Base-by-base conservation (phyloP, 2,329 filamentous ascomycete species). In the Colletotrichum paranaense region DNA sequence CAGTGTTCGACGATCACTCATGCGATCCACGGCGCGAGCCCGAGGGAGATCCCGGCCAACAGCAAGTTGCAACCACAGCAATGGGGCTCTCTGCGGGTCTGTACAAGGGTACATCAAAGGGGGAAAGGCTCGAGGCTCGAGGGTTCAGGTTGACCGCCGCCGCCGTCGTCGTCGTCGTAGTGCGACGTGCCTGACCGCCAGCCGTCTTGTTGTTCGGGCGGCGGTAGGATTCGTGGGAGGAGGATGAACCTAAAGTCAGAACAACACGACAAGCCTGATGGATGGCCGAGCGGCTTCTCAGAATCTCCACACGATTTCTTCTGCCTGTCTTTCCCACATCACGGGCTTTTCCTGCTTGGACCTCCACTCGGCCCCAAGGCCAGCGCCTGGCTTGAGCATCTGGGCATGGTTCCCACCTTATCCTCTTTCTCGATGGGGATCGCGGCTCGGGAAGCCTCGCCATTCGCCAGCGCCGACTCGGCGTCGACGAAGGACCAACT, bases 71-170 rank as follows among this genome's bases (percentile, higher is more conserved):
- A 38, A 72, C 57, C 22, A 57, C 14, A 53, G 42, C 49, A 58
- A 58, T 24, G 32, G 59, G 32, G 26, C 38, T 55, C 14, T 14
- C 28, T 64, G 53, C 59, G 46, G 59, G 58, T 52, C 58, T 28
- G 30, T 69, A 55, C 55, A 26, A 42, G 59, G 56, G 57, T 24
- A 69, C 19, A 26, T 68, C 64, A 63, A 68, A 58, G 58, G 66
- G 70, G 28, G 42, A 22, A 46, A 68, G 66, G 53, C 30, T 42
- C 42, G 46, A 55, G 59, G 53, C 53, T 42, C 30, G 55, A 55
- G 55, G 66, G 28, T 64, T 64, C 59, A 58, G 56, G 49, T 62
- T 24, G 42, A 62, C 68, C 53, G 59, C 32, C 59, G n/a, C 57
- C 67, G 67, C 24, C 60, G 52, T 28, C 24, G 60, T 65, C 60